These are phyloP conservation scores for Sherardia arvensis DNA, from an alignment of 257 asterid genomes.

Conservation along the genomic window DNA sequence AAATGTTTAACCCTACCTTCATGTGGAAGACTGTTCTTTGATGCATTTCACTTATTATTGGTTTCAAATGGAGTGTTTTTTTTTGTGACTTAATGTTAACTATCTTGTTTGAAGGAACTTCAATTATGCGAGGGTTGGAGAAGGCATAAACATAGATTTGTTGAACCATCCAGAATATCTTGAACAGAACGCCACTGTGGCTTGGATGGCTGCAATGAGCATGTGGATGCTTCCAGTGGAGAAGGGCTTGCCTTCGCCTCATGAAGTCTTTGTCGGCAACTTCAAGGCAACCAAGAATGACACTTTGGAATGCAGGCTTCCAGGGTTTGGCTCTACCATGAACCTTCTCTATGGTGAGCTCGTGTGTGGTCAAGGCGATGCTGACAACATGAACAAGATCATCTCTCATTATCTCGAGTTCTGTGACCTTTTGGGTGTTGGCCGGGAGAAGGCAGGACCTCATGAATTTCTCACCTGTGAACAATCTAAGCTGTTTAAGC, in stretches of 20 bases:
- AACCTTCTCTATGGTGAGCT: conserved; percentile 62
- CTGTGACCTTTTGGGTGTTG: conserved; percentile 70
- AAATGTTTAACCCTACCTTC: neutral
- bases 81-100: too few species aligned
- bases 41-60: neutral
- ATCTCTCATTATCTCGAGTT: conserved; percentile 64
- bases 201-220: conserved; percentile 76
- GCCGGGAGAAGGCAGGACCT: conserved; percentile 73
- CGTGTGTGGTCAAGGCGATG: conserved; percentile 76
- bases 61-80: too few species aligned
- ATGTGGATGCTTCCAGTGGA: conserved; percentile 70
- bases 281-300: conserved; percentile 94
- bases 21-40: neutral
- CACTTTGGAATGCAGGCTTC: conserved; percentile 53
- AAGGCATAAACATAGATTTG: conserved; percentile 58
- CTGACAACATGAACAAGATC: conserved; percentile 56
- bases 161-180: conserved; percentile 84
- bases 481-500: conserved; percentile 57
- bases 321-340: conserved; percentile 88
- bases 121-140: conserved; percentile 56
- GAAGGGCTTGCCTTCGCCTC: conserved; percentile 79
- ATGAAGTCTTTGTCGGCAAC: conserved; percentile 55
- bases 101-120: conserved; percentile 49
- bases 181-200: conserved; percentile 88
- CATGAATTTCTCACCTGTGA: conserved; percentile 63